A percentile compares a stretch with the other conserved stretches of the same genome.
Evolutionary conservation across 495 filamentous ascomycete species (phyloP).

Genomic region (Aspergillus sparsus): DNA sequence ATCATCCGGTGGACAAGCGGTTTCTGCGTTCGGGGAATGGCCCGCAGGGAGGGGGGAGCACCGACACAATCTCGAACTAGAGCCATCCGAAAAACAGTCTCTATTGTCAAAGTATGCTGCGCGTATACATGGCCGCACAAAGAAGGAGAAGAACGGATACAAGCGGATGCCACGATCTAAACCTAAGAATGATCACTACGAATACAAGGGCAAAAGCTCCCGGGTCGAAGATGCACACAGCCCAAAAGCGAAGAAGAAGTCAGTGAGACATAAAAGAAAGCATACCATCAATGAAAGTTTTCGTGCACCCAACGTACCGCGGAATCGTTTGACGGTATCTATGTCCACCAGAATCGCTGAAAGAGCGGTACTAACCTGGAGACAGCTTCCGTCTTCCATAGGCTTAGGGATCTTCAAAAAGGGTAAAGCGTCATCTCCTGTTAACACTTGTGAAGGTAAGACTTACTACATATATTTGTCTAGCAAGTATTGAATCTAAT

Average conservation of each 20-base stretch:
- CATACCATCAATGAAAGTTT: constrained; percentile 62
- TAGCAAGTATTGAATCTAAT: constrained; percentile 13
- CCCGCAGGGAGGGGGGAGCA: not conserved
- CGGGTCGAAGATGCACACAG: constrained; percentile 25
- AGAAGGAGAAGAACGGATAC: constrained; percentile 37
- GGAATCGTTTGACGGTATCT: constrained; percentile 64
- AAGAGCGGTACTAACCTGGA: constrained; percentile 24
- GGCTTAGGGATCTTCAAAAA: constrained; percentile 68
- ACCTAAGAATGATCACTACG: constrained; percentile 58
- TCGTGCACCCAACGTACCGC: constrained; percentile 61
- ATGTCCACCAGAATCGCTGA: not conserved
- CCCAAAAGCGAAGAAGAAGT: constrained; percentile 40
- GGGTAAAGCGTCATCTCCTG: constrained; percentile 62
- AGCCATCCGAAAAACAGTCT: not conserved
- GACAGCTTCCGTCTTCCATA: constrained; percentile 54
- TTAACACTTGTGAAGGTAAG: constrained; percentile 50
- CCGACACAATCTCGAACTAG: not conserved
- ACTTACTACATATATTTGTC: not conserved
- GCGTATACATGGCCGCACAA: not conserved
- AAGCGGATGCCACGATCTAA: constrained; percentile 62
- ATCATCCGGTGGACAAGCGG: too few species aligned
- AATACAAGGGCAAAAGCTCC: constrained; percentile 35
- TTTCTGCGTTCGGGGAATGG: too few species aligned
- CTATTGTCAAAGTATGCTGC: not conserved
- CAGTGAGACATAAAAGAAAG: constrained; percentile 38